phyloP scores from a whole-genome alignment of 306 rosid genomes.

The Begonia loranthoides region DNA sequence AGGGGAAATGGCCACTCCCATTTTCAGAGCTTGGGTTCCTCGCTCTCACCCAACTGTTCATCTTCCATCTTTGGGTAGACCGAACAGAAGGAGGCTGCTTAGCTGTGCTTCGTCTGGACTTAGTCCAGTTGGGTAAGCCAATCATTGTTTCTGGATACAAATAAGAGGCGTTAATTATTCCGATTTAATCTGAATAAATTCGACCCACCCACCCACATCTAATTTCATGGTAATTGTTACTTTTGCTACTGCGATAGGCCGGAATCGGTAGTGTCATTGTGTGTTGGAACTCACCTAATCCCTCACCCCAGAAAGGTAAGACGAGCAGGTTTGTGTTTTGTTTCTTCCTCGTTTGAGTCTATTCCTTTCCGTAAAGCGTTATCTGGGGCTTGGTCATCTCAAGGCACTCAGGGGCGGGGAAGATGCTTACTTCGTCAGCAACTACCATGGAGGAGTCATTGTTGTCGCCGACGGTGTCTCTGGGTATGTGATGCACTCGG shows the following conservation, averaged over 20 bases:
- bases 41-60: constrained; percentile 33
- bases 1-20: constrained; percentile 59
- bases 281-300: constrained; percentile 69
- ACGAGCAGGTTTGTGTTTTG: background rate
- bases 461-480: constrained; percentile 97
- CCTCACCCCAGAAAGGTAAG: constrained; percentile 90
- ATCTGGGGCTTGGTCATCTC: constrained; percentile 17
- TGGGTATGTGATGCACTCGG: constrained; percentile 42
- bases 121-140: constrained; percentile 41
- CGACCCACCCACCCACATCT: too few relatives aligned
- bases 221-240: constrained; percentile 2
- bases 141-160: background rate
- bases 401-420: constrained; percentile 86
- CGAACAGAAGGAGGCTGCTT: constrained; percentile 30
- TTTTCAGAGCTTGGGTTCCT: constrained; percentile 38
- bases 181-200: background rate
- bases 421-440: constrained; percentile 78
- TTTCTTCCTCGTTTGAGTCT: too few relatives aligned
- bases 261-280: constrained; percentile 49
- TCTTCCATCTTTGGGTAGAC: constrained; percentile 15
- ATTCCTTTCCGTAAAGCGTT: background rate
- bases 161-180: background rate
- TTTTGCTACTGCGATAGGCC: constrained; percentile 33
- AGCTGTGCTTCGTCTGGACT: constrained; percentile 35
- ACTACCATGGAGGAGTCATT: constrained; percentile 64